A percentile compares a stretch with the other conserved stretches of the same genome.
Evolutionary conservation across 2,329 filamentous ascomycete genomes (phyloP).

Genomic region (Daldinia sp.): DNA sequence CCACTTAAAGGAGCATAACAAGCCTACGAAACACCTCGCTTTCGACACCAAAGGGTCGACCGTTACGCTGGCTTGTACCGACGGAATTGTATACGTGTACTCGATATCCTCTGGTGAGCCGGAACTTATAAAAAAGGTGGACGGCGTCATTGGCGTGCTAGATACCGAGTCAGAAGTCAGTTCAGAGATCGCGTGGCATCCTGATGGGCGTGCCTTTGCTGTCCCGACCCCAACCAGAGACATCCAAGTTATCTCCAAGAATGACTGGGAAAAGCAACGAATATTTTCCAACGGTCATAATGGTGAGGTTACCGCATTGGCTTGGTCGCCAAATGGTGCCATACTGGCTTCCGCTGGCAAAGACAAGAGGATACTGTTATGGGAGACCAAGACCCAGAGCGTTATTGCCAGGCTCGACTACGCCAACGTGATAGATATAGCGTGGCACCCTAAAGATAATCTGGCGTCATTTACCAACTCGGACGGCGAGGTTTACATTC

Average conservation of each 20-base stretch:
- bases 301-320: constrained; percentile 83
- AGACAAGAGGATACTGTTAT: constrained; percentile 77
- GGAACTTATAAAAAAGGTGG: constrained; percentile 81
- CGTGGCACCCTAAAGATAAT: constrained; percentile 92
- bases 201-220: constrained; percentile 90
- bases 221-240: constrained; percentile 83
- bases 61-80: constrained; percentile 83
- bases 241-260: constrained; percentile 85
- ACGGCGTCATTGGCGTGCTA: constrained; percentile 81
- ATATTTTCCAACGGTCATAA: constrained; percentile 81
- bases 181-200: constrained; percentile 85
- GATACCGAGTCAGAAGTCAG: constrained; percentile 81
- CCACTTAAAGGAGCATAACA: constrained; percentile 82
- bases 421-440: constrained; percentile 82
- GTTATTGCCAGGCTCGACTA: constrained; percentile 82
- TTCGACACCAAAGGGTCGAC: constrained; percentile 83
- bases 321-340: constrained; percentile 95
- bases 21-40: constrained; percentile 88
- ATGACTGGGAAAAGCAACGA: constrained; percentile 88
- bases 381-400: constrained; percentile 89
- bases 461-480: constrained; percentile 90
- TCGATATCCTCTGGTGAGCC: constrained; percentile 81
- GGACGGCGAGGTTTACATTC: constrained; percentile 92
- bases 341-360: constrained; percentile 77
- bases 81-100: constrained; percentile 91